These are phyloP conservation scores for Kodamaea arcana DNA, from an alignment of 1,139 yeast species.

Conservation along the genomic window DNA sequence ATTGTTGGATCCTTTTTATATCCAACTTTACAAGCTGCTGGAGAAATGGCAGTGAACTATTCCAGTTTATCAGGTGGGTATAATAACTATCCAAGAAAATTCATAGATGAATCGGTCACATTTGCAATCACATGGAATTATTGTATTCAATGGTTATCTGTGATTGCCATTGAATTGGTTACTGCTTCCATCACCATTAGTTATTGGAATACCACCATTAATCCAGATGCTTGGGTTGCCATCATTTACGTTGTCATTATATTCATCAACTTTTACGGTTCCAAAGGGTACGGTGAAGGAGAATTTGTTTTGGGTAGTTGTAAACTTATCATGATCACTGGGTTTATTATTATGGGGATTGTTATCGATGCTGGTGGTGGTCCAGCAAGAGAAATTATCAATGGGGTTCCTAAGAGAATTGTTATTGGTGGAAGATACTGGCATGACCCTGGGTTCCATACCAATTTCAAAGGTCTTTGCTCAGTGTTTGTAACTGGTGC, in stretches of 20 bases:
- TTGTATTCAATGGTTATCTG: slow-evolving; percentile 41
- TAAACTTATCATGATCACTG: slow-evolving; percentile 19
- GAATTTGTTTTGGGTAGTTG: slow-evolving; percentile 26
- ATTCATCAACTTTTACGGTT: slow-evolving; percentile 25
- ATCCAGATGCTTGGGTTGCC: slow-evolving; percentile 29
- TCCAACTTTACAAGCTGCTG: slow-evolving; percentile 41
- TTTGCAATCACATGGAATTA: slow-evolving; percentile 43
- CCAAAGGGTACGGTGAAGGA: slow-evolving; percentile 33
- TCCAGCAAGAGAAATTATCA: slow-evolving; percentile 10
- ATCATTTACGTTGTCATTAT: slow-evolving; percentile 24
- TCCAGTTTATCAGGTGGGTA: slow-evolving; percentile 39
- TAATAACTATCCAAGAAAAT: slow-evolving; percentile 36
- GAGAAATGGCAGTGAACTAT: slow-evolving; percentile 41
- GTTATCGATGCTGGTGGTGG: slow-evolving; percentile 28
- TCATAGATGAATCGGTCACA: slow-evolving; percentile 35
- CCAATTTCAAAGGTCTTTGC: slow-evolving; percentile 36
- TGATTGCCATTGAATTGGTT: slow-evolving; percentile 39
- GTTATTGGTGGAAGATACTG: slow-evolving; percentile 32
- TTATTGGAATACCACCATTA: slow-evolving; percentile 25
- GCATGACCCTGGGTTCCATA: slow-evolving; percentile 23
- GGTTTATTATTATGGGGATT: slow-evolving; percentile 29
- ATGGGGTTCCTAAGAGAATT: no score
- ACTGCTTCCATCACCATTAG: slow-evolving; percentile 35
- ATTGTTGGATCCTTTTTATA: slow-evolving; percentile 38
- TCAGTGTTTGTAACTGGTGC: slow-evolving; percentile 42